Percentiles rank a stretch among this genome's conserved stretches.
Conservation (phyloP, 352 stramenopile genomes). For the Poterioochromonas sp. region DNA sequence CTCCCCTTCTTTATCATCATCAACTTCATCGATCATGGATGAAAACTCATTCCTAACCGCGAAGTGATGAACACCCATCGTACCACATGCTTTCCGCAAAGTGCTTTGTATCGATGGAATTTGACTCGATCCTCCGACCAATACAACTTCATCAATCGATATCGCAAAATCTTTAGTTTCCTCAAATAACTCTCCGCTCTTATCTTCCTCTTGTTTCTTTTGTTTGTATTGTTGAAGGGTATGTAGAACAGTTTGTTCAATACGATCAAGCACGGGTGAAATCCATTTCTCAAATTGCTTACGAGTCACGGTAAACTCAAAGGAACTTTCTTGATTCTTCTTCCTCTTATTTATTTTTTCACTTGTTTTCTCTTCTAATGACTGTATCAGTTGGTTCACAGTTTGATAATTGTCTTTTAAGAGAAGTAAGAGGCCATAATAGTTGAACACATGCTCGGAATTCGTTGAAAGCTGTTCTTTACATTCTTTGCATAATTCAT, state of each 20-base stretch:
- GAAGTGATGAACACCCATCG: too few relatives aligned
- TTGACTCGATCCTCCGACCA: constrained; percentile 10
- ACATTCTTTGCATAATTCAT: too few relatives aligned
- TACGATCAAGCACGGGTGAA: neutral
- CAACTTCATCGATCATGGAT: too few relatives aligned
- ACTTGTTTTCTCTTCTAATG: too few relatives aligned
- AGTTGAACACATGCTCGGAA: too few relatives aligned
- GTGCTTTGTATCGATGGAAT: neutral
- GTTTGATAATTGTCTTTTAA: too few relatives aligned
- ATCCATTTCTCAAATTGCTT: neutral
- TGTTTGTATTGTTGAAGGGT: neutral
- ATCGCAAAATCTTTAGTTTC: neutral
- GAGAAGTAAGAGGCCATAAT: too few relatives aligned
- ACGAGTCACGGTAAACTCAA: neutral
- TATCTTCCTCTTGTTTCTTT: neutral
- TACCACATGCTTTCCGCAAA: neutral
- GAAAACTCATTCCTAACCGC: too few relatives aligned
- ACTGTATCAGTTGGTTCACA: too few relatives aligned
- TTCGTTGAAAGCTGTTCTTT: too few relatives aligned
- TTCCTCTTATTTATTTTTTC: too few relatives aligned
- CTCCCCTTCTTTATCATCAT: too few relatives aligned
- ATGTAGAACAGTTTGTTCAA: neutral
- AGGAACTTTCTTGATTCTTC: neutral
- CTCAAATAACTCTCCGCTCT: neutral
- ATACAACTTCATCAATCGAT: constrained; percentile 10